These are phyloP conservation scores for Rubia peregrina DNA, from an alignment of 305 asterid species.

Conservation along the genomic window DNA sequence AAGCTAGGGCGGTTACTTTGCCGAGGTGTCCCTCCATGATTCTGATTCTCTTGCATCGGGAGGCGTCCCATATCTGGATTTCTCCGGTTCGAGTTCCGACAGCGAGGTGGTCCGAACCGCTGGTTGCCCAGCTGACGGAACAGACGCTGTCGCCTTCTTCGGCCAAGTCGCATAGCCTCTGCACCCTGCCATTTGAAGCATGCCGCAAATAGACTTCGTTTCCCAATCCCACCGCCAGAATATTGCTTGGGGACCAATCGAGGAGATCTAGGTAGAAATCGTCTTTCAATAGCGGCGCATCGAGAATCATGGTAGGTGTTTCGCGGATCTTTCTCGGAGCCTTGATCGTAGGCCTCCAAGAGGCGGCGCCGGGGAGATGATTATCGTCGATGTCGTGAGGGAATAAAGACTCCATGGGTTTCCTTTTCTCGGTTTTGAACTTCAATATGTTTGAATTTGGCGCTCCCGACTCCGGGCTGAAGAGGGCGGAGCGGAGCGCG, in stretches of 20 bases:
- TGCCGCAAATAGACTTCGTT: slow-evolving; percentile 80
- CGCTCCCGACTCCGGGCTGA: slow-evolving; percentile 40
- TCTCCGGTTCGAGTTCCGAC: slow-evolving; percentile 78
- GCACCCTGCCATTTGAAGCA: slow-evolving; percentile 80
- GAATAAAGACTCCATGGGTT: slow-evolving; percentile 43
- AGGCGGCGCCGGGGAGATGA: slow-evolving; percentile 53
- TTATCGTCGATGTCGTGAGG: slow-evolving; percentile 64
- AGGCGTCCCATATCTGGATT: slow-evolving; percentile 93
- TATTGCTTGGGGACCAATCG: slow-evolving; percentile 81
- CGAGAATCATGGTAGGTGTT: slow-evolving; percentile 67
- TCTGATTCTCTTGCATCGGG: slow-evolving; percentile 76
- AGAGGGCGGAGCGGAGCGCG: slow-evolving; percentile 58
- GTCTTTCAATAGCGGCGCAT: slow-evolving; percentile 83
- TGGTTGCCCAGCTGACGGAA: slow-evolving; percentile 86
- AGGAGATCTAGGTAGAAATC: slow-evolving; percentile 87
- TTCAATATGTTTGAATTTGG: slow-evolving; percentile 63
- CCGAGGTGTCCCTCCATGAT: slow-evolving; percentile 82
- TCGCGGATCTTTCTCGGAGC: slow-evolving; percentile 65
- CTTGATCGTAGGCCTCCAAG: slow-evolving; percentile 50
- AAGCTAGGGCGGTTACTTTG: slow-evolving; percentile 82
- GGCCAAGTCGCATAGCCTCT: slow-evolving; percentile 68
- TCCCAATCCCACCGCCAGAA: slow-evolving; percentile 79
- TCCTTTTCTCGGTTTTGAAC: slow-evolving; percentile 67
- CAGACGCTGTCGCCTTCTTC: slow-evolving; percentile 61
- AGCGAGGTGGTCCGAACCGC: slow-evolving; percentile 67